Base-by-base conservation (phyloP, 371 early-diverging fungal species). In the Haplosporangium sp. region DNA sequence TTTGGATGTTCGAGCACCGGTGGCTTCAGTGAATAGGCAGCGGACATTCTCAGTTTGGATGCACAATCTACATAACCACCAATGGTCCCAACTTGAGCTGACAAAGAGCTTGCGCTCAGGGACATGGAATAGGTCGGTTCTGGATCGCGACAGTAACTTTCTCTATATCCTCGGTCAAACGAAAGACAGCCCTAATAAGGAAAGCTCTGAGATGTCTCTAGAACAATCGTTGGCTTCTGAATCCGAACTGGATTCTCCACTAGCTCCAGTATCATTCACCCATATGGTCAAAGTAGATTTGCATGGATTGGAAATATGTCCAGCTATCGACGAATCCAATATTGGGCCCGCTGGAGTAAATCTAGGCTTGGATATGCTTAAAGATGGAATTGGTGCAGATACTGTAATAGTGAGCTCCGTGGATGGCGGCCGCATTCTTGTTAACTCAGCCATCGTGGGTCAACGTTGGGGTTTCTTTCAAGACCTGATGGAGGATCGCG, bases 381-480 rank as follows among this genome's bases (percentile, higher is more conserved):
- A 86, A 48, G 86, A 88, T 56, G 85, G 88, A 20, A 77, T 87
- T 50, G 86, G 88, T 6, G 85, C 88, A 53, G 92, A 92, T 72
- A 79, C 89, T 34, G 84, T 85, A 37, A 71, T 92, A 7, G 72
- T 90, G 38, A 88, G 81, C 39, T 64, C 88, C 6, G 65, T 77
- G n/a, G 92, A 92, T 69, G 88, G 88, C 13, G 83, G 82, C 17
- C 81, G 82, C 1, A 84, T 89, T 13, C 77, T 83, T n/a, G 88
- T 86, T 60, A 92, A 92, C 68, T 90, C 89, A 15, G 86, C 85
- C 15, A 84, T 92, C n/a, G 74, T 92, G 52, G 84, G 87, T 13
- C 87, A 87, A 52, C 91, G 92, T 15, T 92, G 92, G 92, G 90
- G 90, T 0, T 84, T 77, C 27, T 89, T 90, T 77, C 86, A 88